Percentiles rank a stretch among this genome's conserved stretches.
Evolutionary conservation across 1,284 basidiomycete genomes (phyloP).

Genomic region (Mycosarcoma maydis): DNA sequence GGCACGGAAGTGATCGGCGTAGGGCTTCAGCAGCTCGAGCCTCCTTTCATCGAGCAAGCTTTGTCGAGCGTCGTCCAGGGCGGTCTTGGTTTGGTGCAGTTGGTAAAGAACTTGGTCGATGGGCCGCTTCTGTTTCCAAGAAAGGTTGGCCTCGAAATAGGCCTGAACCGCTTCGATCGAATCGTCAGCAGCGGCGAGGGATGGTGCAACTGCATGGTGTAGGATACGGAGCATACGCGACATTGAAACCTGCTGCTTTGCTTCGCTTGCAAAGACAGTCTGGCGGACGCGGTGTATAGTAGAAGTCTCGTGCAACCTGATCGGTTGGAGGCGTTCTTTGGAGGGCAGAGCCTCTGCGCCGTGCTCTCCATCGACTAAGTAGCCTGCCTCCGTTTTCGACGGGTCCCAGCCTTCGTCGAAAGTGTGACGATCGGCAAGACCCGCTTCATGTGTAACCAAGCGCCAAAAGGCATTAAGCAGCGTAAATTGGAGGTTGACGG

Average conservation of each 20-base stretch:
- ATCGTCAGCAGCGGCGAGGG: conserved; percentile 67
- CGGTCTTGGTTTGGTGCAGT: conserved; percentile 68
- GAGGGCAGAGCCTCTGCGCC: conserved; percentile 61
- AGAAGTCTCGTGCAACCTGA: conserved; percentile 66
- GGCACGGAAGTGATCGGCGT: conserved; percentile 42
- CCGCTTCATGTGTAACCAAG: conserved; percentile 22
- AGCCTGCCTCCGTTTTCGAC: conserved; percentile 14
- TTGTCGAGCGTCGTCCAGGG: conserved; percentile 17
- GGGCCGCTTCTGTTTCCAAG: conserved; percentile 46
- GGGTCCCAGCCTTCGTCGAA: conserved; percentile 19
- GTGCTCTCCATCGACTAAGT: conserved; percentile 49
- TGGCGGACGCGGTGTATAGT: conserved; percentile 64
- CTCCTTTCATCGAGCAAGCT: conserved; percentile 68
- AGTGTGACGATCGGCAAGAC: conserved; percentile 19
- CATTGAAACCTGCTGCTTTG: conserved; percentile 68
- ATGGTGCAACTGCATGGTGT: conserved; percentile 63
- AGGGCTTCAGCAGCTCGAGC: conserved; percentile 70
- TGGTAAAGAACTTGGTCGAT: conserved; percentile 41
- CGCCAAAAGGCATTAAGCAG: conserved; percentile 42
- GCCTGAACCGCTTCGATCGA: conserved; percentile 67
- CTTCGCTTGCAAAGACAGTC: conserved; percentile 68
- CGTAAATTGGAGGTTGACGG: conserved; percentile 29
- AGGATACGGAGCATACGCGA: conserved; percentile 72
- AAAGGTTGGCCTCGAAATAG: conserved; percentile 61
- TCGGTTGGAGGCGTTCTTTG: conserved; percentile 47